Evolutionary conservation across 495 filamentous ascomycete genomes (phyloP).

Genomic region (Hypomontagnella submonticulosa): DNA sequence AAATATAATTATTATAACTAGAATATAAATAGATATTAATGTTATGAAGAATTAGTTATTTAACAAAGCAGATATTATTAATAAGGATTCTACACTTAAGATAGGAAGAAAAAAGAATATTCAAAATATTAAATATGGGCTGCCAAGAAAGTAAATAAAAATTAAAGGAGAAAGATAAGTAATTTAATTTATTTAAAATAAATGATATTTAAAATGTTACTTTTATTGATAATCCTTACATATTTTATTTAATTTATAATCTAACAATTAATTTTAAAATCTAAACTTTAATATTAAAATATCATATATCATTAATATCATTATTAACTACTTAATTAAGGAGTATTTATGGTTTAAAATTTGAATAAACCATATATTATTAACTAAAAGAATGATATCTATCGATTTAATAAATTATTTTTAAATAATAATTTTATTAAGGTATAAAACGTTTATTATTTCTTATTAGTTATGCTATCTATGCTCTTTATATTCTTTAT

Average conservation of each 20-base stretch:
- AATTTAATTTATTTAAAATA: neutral
- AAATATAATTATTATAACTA: no score
- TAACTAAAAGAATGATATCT: neutral
- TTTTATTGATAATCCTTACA: neutral
- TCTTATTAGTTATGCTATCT: neutral
- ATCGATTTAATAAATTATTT: neutral
- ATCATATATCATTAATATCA: neutral
- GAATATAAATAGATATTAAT: no score
- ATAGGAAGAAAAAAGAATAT: no score
- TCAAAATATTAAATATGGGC: no score
- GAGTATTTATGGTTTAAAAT: no score
- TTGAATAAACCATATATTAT: no score
- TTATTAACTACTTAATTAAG: neutral
- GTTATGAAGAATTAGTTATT: no score
- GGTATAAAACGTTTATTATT: neutral
- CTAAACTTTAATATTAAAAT: conserved; percentile 1
- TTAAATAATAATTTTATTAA: neutral
- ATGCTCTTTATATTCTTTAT: no score
- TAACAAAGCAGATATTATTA: no score
- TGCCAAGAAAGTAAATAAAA: no score
- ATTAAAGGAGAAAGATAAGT: neutral
- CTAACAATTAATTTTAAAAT: neutral
- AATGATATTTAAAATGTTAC: neutral
- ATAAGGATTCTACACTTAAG: no score
- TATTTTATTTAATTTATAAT: neutral